Evolutionary conservation across 768 basidiomycete species (phyloP).

Genomic region (Boletales sp.): DNA sequence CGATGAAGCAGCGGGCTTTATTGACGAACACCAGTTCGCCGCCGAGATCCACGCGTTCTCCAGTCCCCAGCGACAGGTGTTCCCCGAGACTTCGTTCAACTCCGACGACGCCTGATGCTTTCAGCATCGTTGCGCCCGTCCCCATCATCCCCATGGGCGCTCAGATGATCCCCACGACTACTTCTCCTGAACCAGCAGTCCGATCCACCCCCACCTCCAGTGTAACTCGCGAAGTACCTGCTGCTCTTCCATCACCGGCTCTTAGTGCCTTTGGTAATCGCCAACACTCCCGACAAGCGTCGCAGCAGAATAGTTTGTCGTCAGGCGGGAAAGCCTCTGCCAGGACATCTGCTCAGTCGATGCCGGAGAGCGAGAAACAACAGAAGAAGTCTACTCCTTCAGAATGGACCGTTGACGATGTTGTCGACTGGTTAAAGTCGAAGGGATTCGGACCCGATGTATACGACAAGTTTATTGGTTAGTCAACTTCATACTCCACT

Average conservation of each 20-base stretch:
- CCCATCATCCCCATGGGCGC: conserved; percentile 19
- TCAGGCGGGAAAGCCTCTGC: conserved; percentile 25
- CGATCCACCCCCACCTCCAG: conserved; percentile 26
- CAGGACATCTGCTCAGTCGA: conserved; percentile 13
- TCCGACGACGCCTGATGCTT: conserved; percentile 26
- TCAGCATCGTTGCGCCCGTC: conserved; percentile 20
- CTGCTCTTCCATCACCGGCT: conserved; percentile 29
- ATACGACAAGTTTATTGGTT: conserved; percentile 83
- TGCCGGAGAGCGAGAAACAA: conserved; percentile 16
- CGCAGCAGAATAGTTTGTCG: conserved; percentile 42
- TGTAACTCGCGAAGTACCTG: conserved; percentile 24
- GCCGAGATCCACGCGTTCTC: conserved; percentile 19
- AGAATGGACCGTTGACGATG: conserved; percentile 87
- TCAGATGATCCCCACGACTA: conserved; percentile 19
- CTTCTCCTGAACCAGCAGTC: conserved; percentile 18
- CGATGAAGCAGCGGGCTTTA: conserved; percentile 12
- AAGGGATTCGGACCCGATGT: conserved; percentile 86
- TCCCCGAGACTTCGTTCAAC: conserved; percentile 23
- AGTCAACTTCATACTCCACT: conserved; percentile 19
- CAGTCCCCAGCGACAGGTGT: conserved; percentile 11
- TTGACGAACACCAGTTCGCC: conserved; percentile 14
- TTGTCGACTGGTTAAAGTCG: conserved; percentile 79
- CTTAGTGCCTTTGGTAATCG: conserved; percentile 22
- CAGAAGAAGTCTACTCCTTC: conserved; percentile 43
- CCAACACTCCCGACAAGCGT: conserved; percentile 28